Evolutionary conservation across 106 monocot genomes (phyloP), one percentile per base, ranked within the genome.

Genomic region (Dioscorea dumetorum): DNA sequence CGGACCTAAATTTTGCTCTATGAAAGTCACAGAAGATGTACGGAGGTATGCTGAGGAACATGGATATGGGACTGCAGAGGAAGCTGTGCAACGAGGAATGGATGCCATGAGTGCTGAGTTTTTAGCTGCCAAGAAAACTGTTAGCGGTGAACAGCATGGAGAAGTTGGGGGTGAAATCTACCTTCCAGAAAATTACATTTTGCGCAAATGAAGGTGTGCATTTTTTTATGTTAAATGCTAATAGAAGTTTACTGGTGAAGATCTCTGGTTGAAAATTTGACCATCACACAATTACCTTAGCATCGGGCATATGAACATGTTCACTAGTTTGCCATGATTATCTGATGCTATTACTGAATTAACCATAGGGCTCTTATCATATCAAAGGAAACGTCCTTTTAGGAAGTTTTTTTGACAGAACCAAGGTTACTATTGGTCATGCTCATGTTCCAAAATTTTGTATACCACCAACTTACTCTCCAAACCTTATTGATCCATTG

Each of bases 91-190:
- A 61, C 86, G 77, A 31, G 95, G 95, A 33, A 85, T 97, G 91
- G 80, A 91, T 61, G 82, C 83, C 12, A 97, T 97, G 95, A 91
- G 95, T 84, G 88, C 84, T 16, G 84, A 97, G 33, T 97, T 97
- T 80, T 73, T 80, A 52, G 67, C 87, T 78, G 95, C 86, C n/a
- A 86, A 74, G 70, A 97, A 91, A 75, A 97, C 91, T 60, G 74
- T 88, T 20, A 97, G 86, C 22, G 95, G 95, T 64, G 91, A 97
- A 64, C 91, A 91, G 33, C 86, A 91, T 84, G 95, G 95, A 33
- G 91, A 97, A 77, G 80, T 89, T 84, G 95, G 95, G 31, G 95
- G 95, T 63, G 95, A 97, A 73, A 97, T 97, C 50, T 97, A 97
- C 58, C 48, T 97, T 32, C 86, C 95, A 61, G 80, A 91, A 66